Conservation (phyloP, 805 yeast species). For the Scheffersomyces ergatensis region DNA sequence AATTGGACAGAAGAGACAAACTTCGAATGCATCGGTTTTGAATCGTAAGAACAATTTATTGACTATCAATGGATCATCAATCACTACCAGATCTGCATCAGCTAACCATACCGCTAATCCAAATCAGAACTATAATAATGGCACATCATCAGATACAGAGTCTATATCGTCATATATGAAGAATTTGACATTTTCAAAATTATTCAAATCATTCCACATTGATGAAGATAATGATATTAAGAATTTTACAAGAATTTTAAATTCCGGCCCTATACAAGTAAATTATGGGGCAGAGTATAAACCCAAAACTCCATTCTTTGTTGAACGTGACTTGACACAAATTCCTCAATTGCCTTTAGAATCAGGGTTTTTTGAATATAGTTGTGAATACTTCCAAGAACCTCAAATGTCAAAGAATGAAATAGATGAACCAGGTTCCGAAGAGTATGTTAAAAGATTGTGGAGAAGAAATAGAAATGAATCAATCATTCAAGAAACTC, state of each 20-base stretch:
- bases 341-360: conserved; percentile 50
- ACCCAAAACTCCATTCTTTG: conserved; percentile 60
- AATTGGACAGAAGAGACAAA: conserved; percentile 17
- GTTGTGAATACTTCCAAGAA: conserved; percentile 91
- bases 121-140: conserved; percentile 3
- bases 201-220: conserved; percentile 37
- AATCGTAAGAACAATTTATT: conserved; percentile 22
- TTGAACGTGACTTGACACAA: conserved; percentile 28
- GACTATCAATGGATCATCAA: conserved; percentile 25
- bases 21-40: conserved; percentile 17
- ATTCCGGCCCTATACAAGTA: conserved; percentile 32
- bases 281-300: conserved; percentile 43
- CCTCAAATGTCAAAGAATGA: conserved; percentile 89
- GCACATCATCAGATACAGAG: conserved; percentile 13
- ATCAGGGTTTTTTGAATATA: conserved; percentile 69
- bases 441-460: conserved; percentile 72
- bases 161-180: conserved; percentile 33
- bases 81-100: conserved; percentile 28
- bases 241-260: conserved; percentile 33
- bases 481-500: conserved; percentile 80
- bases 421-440: conserved; percentile 88
- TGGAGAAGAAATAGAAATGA: conserved; percentile 95
- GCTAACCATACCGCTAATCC: conserved; percentile 9
- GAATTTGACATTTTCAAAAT: conserved; percentile 29
- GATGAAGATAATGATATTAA: conserved; percentile 40